Percentiles rank a stretch among this genome's conserved stretches.
Evolutionary conservation across 805 yeast species (phyloP).

Genomic region (Starmerella davenportii): DNA sequence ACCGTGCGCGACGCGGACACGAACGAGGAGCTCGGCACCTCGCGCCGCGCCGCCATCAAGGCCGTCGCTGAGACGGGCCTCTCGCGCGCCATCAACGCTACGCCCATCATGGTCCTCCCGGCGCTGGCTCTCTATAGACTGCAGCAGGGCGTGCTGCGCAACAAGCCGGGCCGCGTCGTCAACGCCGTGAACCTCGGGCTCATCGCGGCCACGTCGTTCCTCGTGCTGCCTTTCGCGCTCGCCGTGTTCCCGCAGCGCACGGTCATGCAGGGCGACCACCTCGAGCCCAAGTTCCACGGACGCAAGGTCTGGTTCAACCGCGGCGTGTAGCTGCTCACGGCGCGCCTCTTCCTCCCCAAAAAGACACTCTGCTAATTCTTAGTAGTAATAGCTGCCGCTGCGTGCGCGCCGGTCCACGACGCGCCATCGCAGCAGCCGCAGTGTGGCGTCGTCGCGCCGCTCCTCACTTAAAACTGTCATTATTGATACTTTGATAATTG

Average conservation of each 20-base stretch:
- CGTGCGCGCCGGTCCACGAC: too few relatives aligned
- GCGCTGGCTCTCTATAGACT: slow-evolving; percentile 66
- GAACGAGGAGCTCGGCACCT: slow-evolving; percentile 35
- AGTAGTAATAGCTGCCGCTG: too few relatives aligned
- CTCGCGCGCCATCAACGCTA: slow-evolving; percentile 84
- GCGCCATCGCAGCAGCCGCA: too few relatives aligned
- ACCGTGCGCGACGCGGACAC: slow-evolving; percentile 25
- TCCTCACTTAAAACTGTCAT: too few relatives aligned
- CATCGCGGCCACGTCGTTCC: slow-evolving; percentile 68
- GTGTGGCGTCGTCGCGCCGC: too few relatives aligned
- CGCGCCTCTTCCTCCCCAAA: too few relatives aligned
- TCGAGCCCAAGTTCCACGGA: slow-evolving; percentile 48
- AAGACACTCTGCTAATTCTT: too few relatives aligned
- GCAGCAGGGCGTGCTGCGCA: slow-evolving; percentile 52
- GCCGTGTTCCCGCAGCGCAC: slow-evolving; percentile 90
- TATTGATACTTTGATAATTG: too few relatives aligned
- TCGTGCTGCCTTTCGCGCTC: slow-evolving; percentile 82
- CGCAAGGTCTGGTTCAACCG: slow-evolving; percentile 72
- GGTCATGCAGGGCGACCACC: slow-evolving; percentile 33
- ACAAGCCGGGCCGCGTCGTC: slow-evolving; percentile 46
- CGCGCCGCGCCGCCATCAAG: slow-evolving; percentile 69
- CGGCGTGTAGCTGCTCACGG: slow-evolving; percentile 47
- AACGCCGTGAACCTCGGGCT: slow-evolving; percentile 67
- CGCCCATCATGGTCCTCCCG: slow-evolving; percentile 95
- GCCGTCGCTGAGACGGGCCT: slow-evolving; percentile 98